Evolutionary conservation across 805 yeast genomes (phyloP).

Genomic region (Candida chilensis): DNA sequence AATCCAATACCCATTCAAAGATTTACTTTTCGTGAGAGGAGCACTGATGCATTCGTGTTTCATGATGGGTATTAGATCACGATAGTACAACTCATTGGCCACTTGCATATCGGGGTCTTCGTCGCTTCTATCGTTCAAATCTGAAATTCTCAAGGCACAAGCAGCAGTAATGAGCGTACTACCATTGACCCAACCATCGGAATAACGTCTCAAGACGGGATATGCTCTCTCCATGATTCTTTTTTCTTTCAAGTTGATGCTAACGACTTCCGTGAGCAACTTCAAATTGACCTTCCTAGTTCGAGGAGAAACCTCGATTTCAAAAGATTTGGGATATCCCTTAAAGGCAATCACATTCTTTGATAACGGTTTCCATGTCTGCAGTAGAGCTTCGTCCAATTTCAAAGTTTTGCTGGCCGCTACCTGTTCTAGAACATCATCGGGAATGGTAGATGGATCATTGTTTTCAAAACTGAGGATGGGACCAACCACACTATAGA

Average conservation of each 20-base stretch:
- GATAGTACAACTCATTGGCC: conserved; percentile 10
- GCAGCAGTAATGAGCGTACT: conserved; percentile 5
- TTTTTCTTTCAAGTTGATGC: background rate
- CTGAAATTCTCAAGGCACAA: conserved; percentile 8
- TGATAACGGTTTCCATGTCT: background rate
- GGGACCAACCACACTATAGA: conserved; percentile 5
- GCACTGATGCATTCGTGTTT: conserved; percentile 8
- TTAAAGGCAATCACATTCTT: background rate
- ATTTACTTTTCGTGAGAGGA: conserved; percentile 1
- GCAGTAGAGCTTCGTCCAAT: too few relatives aligned
- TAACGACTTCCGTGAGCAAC: background rate
- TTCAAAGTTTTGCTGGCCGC: too few relatives aligned
- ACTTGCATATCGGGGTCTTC: conserved; percentile 13
- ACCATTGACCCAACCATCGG: conserved; percentile 15
- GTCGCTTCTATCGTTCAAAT: conserved; percentile 6
- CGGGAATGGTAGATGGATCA: too few relatives aligned
- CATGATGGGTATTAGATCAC: conserved; percentile 9
- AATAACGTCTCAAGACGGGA: conserved; percentile 6
- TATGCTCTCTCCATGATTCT: conserved; percentile 1
- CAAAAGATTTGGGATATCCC: background rate
- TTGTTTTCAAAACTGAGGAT: conserved; percentile 6
- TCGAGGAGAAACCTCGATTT: background rate
- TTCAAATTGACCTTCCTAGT: background rate
- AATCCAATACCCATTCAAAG: conserved; percentile 14
- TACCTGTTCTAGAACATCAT: too few relatives aligned